These are phyloP conservation scores for Candida schatavii DNA, from an alignment of 805 yeast species.

Conservation along the genomic window DNA sequence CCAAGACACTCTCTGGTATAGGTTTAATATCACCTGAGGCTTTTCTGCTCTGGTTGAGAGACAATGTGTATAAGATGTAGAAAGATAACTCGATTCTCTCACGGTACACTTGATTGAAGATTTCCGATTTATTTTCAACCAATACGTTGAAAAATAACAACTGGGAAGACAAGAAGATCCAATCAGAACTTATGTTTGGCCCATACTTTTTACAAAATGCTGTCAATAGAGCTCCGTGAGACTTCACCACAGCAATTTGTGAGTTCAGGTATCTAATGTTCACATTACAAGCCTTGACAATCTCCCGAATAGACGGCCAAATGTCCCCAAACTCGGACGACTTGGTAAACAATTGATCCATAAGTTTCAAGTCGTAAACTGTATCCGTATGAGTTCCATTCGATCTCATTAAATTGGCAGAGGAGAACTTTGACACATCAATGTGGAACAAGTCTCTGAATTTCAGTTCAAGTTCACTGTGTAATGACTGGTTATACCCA, in stretches of 20 bases:
- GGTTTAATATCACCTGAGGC: conserved; percentile 12
- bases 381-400: conserved; percentile 51
- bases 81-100: conserved; percentile 69
- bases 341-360: conserved; percentile 55
- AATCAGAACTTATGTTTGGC: conserved; percentile 22
- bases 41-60: conserved; percentile 24
- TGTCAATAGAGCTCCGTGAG: conserved; percentile 76
- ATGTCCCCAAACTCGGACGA: conserved; percentile 26
- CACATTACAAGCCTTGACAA: conserved; percentile 56
- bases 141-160: conserved; percentile 51
- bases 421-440: conserved; percentile 50
- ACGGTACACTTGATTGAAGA: conserved; percentile 50
- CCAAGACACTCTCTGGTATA: conserved; percentile 31
- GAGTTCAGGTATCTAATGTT: conserved; percentile 63
- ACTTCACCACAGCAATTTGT: conserved; percentile 66
- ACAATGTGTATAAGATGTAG: conserved; percentile 44
- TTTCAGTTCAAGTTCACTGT: conserved; percentile 39
- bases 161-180: conserved; percentile 36
- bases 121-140: conserved; percentile 49
- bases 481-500: conserved; percentile 47
- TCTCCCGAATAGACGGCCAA: conserved; percentile 44
- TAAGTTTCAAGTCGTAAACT: conserved; percentile 56
- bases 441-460: conserved; percentile 48
- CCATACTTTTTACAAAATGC: conserved; percentile 53
- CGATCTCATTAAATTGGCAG: conserved; percentile 42